Percentiles rank a stretch among this genome's conserved stretches.
Conservation (phyloP, 2,329 filamentous ascomycete genomes). For the Colletotrichum camelliae region DNA sequence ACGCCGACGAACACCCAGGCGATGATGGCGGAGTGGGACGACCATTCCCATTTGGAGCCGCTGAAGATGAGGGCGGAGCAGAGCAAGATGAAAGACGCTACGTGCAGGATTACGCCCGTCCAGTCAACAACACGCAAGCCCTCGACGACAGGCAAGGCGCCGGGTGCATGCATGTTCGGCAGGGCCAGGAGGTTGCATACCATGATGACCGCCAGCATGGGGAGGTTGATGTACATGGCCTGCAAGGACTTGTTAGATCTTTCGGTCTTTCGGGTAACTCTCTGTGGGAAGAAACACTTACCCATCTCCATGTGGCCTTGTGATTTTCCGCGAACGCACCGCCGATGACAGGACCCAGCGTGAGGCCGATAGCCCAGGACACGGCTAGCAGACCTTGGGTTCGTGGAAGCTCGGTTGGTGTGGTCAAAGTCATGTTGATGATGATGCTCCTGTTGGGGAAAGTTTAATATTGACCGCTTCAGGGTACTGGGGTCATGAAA, state of each 20-base stretch:
- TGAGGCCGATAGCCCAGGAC: slow-evolving; percentile 27
- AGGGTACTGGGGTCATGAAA: background rate
- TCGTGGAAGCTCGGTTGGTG: slow-evolving; percentile 26
- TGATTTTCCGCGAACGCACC: slow-evolving; percentile 37
- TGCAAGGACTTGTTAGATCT: background rate
- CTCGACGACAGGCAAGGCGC: slow-evolving; percentile 13
- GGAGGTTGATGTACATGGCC: slow-evolving; percentile 59
- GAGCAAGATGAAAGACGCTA: slow-evolving; percentile 39
- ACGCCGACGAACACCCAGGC: slow-evolving; percentile 53
- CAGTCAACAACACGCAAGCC: slow-evolving; percentile 34
- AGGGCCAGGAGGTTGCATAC: slow-evolving; percentile 49
- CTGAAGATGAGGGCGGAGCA: slow-evolving; percentile 56
- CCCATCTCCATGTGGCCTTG: slow-evolving; percentile 46
- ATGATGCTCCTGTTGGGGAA: background rate
- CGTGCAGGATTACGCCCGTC: slow-evolving; percentile 33
- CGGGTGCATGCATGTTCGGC: slow-evolving; percentile 37
- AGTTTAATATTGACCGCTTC: background rate
- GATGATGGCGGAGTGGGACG: slow-evolving; percentile 45
- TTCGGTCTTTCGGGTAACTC: accelerated
- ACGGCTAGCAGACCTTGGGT: slow-evolving; percentile 31
- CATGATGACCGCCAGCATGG: slow-evolving; percentile 41
- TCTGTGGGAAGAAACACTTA: background rate
- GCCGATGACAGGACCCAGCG: slow-evolving; percentile 28
- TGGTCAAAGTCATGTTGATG: slow-evolving; percentile 27
- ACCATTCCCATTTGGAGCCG: slow-evolving; percentile 56